phyloP scores from a whole-genome alignment of 2,329 filamentous ascomycete genomes.

The Hawksworthiomyces lignivorus region DNA sequence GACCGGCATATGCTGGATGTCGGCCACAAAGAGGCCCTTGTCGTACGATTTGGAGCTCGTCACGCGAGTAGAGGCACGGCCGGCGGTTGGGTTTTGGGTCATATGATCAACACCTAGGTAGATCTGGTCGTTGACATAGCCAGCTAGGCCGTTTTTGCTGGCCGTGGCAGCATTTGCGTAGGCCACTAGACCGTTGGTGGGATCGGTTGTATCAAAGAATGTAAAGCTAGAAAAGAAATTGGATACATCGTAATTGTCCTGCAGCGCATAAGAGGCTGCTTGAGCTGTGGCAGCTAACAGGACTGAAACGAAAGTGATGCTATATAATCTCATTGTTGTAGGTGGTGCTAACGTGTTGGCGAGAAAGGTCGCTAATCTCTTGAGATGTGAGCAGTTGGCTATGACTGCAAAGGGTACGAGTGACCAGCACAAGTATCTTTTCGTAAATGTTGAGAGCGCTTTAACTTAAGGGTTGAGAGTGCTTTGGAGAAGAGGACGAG shows the following conservation, averaged over 20 bases:
- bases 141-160: slow-evolving; percentile 48
- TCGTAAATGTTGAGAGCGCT: background rate
- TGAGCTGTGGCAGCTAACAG: slow-evolving; percentile 16
- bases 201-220: slow-evolving; percentile 54
- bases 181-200: slow-evolving; percentile 66
- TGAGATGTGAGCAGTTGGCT: background rate
- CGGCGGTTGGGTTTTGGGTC: slow-evolving; percentile 45
- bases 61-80: slow-evolving; percentile 64
- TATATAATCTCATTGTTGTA: slow-evolving; percentile 10
- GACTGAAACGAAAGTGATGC: background rate
- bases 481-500: too few relatives aligned
- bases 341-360: background rate
- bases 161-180: slow-evolving; percentile 57
- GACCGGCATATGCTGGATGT: slow-evolving; percentile 70
- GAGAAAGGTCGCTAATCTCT: too few relatives aligned
- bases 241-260: slow-evolving; percentile 38
- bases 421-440: slow-evolving; percentile 3
- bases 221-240: slow-evolving; percentile 51
- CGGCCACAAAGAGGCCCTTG: slow-evolving; percentile 62
- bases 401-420: background rate
- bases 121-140: slow-evolving; percentile 45
- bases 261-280: slow-evolving; percentile 35
- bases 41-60: slow-evolving; percentile 59
- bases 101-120: slow-evolving; percentile 64
- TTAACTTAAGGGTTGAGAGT: too few relatives aligned